Evolutionary conservation across 2,329 filamentous ascomycete species (phyloP).

Genomic region (Graphiopsis chlorocephala): DNA sequence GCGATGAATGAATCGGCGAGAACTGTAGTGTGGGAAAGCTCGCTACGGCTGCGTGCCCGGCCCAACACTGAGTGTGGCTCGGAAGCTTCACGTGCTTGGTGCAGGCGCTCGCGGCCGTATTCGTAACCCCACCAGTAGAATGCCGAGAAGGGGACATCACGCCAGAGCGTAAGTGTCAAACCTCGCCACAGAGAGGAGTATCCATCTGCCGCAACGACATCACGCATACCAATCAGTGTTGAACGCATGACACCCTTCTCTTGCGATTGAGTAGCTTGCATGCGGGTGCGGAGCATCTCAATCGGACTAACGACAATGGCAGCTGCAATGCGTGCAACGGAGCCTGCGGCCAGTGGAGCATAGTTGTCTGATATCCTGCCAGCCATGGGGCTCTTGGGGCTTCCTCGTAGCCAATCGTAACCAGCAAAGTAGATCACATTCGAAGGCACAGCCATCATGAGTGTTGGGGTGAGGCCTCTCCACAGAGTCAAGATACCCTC

Average conservation of each 20-base stretch:
- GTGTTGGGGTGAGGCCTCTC: slow-evolving; percentile 88
- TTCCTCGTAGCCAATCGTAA: slow-evolving; percentile 88
- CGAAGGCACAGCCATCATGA: slow-evolving; percentile 88
- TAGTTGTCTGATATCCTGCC: slow-evolving; percentile 63
- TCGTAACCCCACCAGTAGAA: slow-evolving; percentile 99
- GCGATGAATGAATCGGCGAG: slow-evolving; percentile 88
- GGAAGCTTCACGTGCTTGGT: slow-evolving; percentile 60
- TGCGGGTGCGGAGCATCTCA: slow-evolving; percentile 88
- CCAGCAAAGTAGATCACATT: slow-evolving; percentile 99
- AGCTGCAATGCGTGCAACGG: slow-evolving; percentile 72
- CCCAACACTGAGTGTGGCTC: slow-evolving; percentile 13
- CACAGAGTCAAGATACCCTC: slow-evolving; percentile 85
- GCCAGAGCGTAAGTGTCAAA: slow-evolving; percentile 86
- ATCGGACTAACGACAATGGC: slow-evolving; percentile 84
- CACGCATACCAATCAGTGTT: slow-evolving; percentile 70
- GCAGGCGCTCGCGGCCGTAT: slow-evolving; percentile 68
- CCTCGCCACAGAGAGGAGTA: slow-evolving; percentile 87
- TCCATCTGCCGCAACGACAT: slow-evolving; percentile 76
- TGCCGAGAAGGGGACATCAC: slow-evolving; percentile 94
- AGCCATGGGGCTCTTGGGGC: slow-evolving; percentile 68
- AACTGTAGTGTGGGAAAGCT: slow-evolving; percentile 70
- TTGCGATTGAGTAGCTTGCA: slow-evolving; percentile 60
- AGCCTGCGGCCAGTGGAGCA: slow-evolving; percentile 76
- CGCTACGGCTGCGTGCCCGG: slow-evolving; percentile 55
- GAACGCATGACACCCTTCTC: slow-evolving; percentile 70